Conservation (phyloP, 108 stramenopile genomes). For the Cyclotella cryptica region DNA sequence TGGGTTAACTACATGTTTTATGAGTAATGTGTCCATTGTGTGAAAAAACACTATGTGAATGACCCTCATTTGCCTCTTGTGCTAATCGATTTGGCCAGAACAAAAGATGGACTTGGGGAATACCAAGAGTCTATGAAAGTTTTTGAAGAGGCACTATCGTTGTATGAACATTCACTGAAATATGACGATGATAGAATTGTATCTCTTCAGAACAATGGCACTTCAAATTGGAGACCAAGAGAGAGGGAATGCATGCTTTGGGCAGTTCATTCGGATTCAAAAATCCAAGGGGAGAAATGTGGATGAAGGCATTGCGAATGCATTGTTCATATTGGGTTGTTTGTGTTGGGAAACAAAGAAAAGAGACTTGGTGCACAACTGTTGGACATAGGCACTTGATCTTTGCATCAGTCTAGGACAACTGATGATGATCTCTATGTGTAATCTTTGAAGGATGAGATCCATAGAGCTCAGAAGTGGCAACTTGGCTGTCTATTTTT, state of each 20-base stretch:
- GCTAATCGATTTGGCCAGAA: slow-evolving; percentile 49
- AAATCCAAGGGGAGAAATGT: slow-evolving; percentile 41
- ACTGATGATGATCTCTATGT: slow-evolving; percentile 48
- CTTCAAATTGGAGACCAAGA: slow-evolving; percentile 49
- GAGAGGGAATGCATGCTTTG: slow-evolving; percentile 42
- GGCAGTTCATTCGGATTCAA: slow-evolving; percentile 42
- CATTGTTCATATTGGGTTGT: slow-evolving; percentile 45
- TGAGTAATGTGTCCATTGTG: slow-evolving; percentile 46
- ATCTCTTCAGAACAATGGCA: slow-evolving; percentile 48
- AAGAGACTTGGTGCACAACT: slow-evolving; percentile 37
- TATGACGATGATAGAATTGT: slow-evolving; percentile 49
- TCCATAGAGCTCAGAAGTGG: slow-evolving; percentile 39
- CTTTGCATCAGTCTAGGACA: slow-evolving; percentile 36
- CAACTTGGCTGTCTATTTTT: slow-evolving; percentile 36
- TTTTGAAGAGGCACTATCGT: slow-evolving; percentile 43
- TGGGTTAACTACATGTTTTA: too few relatives aligned
- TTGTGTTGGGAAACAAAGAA: slow-evolving; percentile 52
- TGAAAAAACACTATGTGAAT: slow-evolving; percentile 44
- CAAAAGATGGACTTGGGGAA: slow-evolving; percentile 47
- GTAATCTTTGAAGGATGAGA: slow-evolving; percentile 42
- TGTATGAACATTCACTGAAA: slow-evolving; percentile 37
- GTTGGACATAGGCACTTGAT: slow-evolving; percentile 46
- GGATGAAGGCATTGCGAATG: slow-evolving; percentile 55
- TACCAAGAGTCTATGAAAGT: slow-evolving; percentile 43
- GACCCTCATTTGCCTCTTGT: slow-evolving; percentile 50